phyloP scores from a whole-genome alignment of 208 protist species.

The Acanthamoeba castellanii region DNA sequence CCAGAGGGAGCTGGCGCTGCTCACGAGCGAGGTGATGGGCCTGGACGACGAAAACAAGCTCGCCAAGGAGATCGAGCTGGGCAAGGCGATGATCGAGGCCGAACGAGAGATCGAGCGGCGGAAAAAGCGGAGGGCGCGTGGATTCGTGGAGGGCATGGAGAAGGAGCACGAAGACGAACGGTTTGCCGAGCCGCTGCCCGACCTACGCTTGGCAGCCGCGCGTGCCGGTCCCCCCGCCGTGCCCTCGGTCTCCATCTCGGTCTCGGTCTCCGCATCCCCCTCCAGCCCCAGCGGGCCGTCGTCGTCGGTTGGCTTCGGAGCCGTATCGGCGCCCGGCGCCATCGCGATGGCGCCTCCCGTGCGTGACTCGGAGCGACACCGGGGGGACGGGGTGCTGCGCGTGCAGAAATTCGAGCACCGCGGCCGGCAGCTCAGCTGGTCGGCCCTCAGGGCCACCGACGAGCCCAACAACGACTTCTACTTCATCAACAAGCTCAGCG shows the following conservation, averaged over 20 bases:
- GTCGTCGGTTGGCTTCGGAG: too few relatives aligned
- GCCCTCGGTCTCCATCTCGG: too few relatives aligned
- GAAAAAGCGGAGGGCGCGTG: slow-evolving; percentile 11
- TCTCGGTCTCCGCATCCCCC: too few relatives aligned
- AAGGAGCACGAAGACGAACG: not conserved
- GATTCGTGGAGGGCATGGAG: not conserved
- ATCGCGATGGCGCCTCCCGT: not conserved
- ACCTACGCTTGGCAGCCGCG: too few relatives aligned
- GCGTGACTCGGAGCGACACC: not conserved
- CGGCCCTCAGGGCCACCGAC: not conserved
- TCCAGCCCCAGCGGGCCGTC: too few relatives aligned
- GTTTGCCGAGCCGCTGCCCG: not conserved
- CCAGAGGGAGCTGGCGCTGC: not conserved
- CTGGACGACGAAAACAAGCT: not conserved
- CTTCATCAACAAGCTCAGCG: slow-evolving; percentile 15
- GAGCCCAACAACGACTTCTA: slow-evolving; percentile 18
- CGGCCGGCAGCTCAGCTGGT: slow-evolving; percentile 16
- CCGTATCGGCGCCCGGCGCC: too few relatives aligned
- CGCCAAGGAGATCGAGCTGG: not conserved
- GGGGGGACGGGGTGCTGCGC: not conserved
- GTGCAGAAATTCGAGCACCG: not conserved
- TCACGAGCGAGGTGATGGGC: not conserved
- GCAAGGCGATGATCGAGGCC: not conserved
- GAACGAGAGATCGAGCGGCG: not conserved
- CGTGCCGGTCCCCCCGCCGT: too few relatives aligned